A percentile compares a stretch with the other conserved stretches of the same genome.
These are phyloP conservation scores for Aspergillus ochraceus DNA, from an alignment of 2,329 filamentous ascomycete species.

Conservation along the genomic window DNA sequence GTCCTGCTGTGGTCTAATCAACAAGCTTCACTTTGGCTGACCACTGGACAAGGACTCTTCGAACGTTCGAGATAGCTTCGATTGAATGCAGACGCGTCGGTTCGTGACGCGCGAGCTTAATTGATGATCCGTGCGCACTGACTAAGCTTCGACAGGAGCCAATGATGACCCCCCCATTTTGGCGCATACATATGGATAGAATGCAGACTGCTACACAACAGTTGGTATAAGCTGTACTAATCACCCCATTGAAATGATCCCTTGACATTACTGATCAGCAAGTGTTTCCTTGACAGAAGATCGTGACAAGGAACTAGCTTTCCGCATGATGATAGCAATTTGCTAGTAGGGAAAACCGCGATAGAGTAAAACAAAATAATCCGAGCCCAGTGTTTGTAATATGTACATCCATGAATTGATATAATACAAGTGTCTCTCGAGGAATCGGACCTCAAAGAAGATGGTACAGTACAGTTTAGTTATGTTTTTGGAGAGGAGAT, in stretches of 20 bases:
- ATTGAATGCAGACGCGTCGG: conserved; percentile 31
- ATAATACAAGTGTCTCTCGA: conserved; percentile 3
- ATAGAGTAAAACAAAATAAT: neutral
- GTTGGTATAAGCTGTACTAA: too few relatives aligned
- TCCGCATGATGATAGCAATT: neutral
- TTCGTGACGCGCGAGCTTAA: conserved; percentile 40
- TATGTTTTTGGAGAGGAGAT: conserved; percentile 9
- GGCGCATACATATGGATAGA: neutral
- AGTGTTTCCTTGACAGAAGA: too few relatives aligned
- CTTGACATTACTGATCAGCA: too few relatives aligned
- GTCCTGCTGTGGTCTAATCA: neutral
- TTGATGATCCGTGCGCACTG: conserved; percentile 35
- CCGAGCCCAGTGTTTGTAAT: neutral
- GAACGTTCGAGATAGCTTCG: conserved; percentile 16
- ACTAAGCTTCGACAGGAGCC: neutral
- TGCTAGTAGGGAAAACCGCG: neutral
- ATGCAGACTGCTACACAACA: neutral
- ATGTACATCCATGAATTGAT: neutral
- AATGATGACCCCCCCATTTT: neutral
- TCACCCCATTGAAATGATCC: too few relatives aligned
- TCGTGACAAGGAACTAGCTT: too few relatives aligned
- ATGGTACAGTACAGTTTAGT: conserved; percentile 1
- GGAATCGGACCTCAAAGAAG: neutral
- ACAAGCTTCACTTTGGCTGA: neutral
- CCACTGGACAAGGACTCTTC: neutral